phyloP scores from a whole-genome alignment of 2,329 filamentous ascomycete species.

The Epichloe festucae region DNA sequence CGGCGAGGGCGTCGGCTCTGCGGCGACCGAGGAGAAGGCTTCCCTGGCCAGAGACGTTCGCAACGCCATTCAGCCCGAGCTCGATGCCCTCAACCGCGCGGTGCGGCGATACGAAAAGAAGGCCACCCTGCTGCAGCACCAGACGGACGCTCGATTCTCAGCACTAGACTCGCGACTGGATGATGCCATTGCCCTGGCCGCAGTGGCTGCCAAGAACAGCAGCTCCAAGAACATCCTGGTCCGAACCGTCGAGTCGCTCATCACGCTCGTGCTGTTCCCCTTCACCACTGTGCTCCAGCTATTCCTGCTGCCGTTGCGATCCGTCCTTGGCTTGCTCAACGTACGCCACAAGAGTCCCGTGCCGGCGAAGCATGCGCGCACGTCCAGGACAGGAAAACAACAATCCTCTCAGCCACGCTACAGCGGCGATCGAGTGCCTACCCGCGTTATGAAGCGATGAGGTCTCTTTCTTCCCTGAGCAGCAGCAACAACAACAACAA shows the following conservation, averaged over 20 bases:
- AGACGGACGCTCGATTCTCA: conserved; percentile 63
- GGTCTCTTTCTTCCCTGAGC: too few relatives aligned
- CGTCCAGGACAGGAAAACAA: neutral
- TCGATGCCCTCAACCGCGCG: conserved; percentile 79
- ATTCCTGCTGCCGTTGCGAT: conserved; percentile 30
- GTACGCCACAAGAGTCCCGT: conserved; percentile 16
- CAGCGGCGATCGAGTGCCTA: conserved; percentile 22
- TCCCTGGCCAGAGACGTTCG: conserved; percentile 44
- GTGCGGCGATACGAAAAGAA: conserved; percentile 88
- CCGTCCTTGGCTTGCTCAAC: conserved; percentile 21
- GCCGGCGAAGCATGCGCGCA: conserved; percentile 11
- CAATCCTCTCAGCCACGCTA: conserved; percentile 17
- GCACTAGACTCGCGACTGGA: conserved; percentile 58
- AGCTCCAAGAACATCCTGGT: conserved; percentile 22
- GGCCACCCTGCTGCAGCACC: conserved; percentile 57
- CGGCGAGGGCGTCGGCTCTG: conserved; percentile 19
- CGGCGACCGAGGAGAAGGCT: conserved; percentile 27
- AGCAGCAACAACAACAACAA: too few relatives aligned
- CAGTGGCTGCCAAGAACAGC: conserved; percentile 50
- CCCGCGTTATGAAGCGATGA: conserved; percentile 19
- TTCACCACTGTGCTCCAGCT: conserved; percentile 26
- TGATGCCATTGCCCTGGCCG: conserved; percentile 71
- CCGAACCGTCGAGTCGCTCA: conserved; percentile 25
- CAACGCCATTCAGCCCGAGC: conserved; percentile 59
- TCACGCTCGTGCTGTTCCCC: conserved; percentile 26